Evolutionary conservation across 306 rosid genomes (phyloP), one percentile per base, ranked within the genome.

Genomic region (Hylodesmum podocarpum): DNA sequence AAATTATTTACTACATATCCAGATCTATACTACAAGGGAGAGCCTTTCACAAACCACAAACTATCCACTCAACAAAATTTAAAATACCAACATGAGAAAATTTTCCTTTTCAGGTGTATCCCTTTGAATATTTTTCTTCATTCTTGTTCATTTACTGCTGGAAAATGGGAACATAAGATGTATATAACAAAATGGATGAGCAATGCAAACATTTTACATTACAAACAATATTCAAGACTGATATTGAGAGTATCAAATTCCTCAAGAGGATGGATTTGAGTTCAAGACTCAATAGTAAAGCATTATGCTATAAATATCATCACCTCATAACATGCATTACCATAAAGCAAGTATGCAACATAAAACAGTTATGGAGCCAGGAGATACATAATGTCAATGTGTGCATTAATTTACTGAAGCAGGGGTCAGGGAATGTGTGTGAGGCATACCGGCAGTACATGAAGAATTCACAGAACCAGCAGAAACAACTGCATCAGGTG

Each of bases 381-480:
- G 40, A 61, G 49, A 14, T 34, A 8, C 19, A 22, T 69, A 21
- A 33, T 25, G 37, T 43, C 39, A 24, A 29, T 1, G 1, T 41
- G 66, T 15, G 22, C 9, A n/a, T 22, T 24, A 58, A 15, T 63
- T 16, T 33, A 13, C 21, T 3, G 7, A 40, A 70, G 29, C 24
- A 55, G 36, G 53, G 53, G 51, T 41, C 5, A 63, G 19, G 6
- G 41, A 51, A 12, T 39, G 29, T 10, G 43, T 29, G 21, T 15
- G 16, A 49, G 61, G 50, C 40, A 47, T 72, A 88, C 99, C 99
- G 73, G 99, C 98, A 80, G 99, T 95, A 77, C 99, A 95, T 10
- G 99, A 79, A 81, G 96, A 95, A 80, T 83, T 95, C 54, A 82
- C 82, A 80, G 99, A 83, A 71, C 99, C 99, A 33, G 99, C 99